These are phyloP conservation scores for Cercospora sesami DNA, from an alignment of 2,329 filamentous ascomycete species.

Conservation along the genomic window DNA sequence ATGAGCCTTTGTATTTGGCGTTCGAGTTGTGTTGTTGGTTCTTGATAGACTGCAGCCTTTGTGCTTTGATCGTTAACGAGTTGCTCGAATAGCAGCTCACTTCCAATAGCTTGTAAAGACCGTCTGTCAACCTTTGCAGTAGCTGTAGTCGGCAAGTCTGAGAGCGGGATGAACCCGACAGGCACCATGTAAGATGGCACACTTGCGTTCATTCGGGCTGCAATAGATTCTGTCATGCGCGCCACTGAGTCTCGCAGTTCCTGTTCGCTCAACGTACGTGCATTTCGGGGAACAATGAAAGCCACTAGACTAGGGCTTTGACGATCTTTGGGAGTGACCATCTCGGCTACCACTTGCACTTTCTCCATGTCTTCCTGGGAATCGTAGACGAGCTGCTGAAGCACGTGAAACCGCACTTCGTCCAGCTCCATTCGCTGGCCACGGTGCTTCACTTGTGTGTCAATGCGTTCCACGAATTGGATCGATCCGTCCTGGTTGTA, in stretches of 20 bases:
- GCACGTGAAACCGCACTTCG: conserved; percentile 19
- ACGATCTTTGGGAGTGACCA: not conserved
- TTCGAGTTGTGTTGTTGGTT: conserved; percentile 2
- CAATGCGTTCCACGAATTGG: conserved; percentile 26
- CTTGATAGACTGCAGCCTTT: not conserved
- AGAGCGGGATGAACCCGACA: conserved; percentile 66
- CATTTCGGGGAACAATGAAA: not conserved
- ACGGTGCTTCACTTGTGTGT: conserved; percentile 28
- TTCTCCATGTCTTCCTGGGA: not conserved
- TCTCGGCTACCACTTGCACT: conserved; percentile 4
- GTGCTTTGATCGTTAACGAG: not conserved
- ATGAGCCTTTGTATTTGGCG: not conserved
- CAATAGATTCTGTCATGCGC: not conserved
- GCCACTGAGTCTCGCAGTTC: not conserved
- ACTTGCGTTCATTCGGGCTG: conserved; percentile 38
- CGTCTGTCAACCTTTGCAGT: conserved; percentile 70
- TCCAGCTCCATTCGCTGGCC: conserved; percentile 30
- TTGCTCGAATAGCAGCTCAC: conserved; percentile 29
- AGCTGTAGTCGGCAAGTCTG: conserved; percentile 64
- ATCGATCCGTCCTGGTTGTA: conserved; percentile 25
- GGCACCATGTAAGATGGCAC: conserved; percentile 45
- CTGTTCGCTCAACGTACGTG: not conserved
- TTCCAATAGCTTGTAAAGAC: conserved; percentile 50
- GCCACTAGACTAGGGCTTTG: not conserved
- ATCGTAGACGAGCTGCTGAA: not conserved